phyloP scores from a whole-genome alignment of 192 early-diverging fungal genomes.

The Helicostylum pulchrum region DNA sequence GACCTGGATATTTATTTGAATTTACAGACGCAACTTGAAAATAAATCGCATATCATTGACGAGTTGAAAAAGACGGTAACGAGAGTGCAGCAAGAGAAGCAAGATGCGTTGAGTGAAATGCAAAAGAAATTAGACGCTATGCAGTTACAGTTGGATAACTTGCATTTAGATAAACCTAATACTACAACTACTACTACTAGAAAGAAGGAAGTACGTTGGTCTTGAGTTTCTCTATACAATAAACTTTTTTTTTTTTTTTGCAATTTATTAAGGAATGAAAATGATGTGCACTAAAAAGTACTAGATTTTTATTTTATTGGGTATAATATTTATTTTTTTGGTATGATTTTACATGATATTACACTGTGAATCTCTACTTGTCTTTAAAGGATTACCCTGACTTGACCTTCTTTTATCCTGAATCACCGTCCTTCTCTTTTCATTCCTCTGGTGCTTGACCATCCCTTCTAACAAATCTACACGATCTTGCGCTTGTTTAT shows the following conservation, averaged over 20 bases:
- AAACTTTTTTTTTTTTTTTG: too few species aligned
- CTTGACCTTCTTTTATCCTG: not conserved
- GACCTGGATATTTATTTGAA: conserved; percentile 5
- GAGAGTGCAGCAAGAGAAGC: conserved; percentile 11
- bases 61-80: conserved; percentile 42
- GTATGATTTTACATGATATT: not conserved
- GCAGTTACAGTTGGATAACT: conserved; percentile 13
- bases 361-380: not conserved
- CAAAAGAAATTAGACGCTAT: conserved; percentile 26
- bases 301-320: too few species aligned
- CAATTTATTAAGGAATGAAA: too few species aligned
- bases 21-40: conserved; percentile 19
- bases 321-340: too few species aligned
- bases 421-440: not conserved
- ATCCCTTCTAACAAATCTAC: not conserved
- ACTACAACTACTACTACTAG: too few species aligned
- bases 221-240: too few species aligned
- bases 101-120: conserved; percentile 14
- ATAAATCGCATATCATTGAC: conserved; percentile 36
- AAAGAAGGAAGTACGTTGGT: not conserved
- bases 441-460: not conserved
- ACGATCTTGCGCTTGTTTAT: conserved; percentile 18
- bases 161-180: not conserved
- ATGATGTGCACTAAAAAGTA: too few species aligned
- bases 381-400: not conserved